Conservation (phyloP, 805 yeast genomes). For the Saccharomycopsis sp. region DNA sequence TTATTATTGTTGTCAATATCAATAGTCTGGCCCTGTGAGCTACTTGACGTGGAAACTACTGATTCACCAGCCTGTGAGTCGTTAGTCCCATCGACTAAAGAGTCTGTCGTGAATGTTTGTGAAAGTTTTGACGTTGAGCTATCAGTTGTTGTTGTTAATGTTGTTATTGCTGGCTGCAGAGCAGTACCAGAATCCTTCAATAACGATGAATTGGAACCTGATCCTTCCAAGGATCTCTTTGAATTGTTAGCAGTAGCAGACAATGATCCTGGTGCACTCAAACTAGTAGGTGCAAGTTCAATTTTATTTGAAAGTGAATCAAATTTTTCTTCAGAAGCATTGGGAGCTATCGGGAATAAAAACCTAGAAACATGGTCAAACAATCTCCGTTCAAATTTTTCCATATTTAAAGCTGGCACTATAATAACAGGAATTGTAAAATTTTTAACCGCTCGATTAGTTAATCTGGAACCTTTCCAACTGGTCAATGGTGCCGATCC, state of each 20-base stretch:
- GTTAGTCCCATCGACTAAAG: no score
- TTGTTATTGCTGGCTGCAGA: not conserved
- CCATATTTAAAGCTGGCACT: constrained; percentile 55
- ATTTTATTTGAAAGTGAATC: no score
- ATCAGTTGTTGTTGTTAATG: not conserved
- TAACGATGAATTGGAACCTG: not conserved
- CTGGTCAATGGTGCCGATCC: constrained; percentile 43
- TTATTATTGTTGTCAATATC: no score
- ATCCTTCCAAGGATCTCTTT: not conserved
- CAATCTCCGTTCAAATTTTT: constrained; percentile 40
- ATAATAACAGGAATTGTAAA: constrained; percentile 62
- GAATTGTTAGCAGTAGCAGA: not conserved
- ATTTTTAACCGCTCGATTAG: constrained; percentile 58
- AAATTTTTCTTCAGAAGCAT: constrained; percentile 9
- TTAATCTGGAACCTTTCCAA: constrained; percentile 55
- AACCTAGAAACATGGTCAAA: constrained; percentile 26
- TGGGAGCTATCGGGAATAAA: not conserved
- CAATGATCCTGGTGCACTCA: not conserved
- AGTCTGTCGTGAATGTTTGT: not conserved
- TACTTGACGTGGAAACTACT: not conserved
- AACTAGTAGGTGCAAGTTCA: not conserved
- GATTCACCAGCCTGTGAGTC: no score
- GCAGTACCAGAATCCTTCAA: not conserved
- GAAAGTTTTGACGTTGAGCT: not conserved
- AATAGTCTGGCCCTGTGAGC: no score